phyloP scores from a whole-genome alignment of 169 alveolate genomes.

The Theileria parva region DNA sequence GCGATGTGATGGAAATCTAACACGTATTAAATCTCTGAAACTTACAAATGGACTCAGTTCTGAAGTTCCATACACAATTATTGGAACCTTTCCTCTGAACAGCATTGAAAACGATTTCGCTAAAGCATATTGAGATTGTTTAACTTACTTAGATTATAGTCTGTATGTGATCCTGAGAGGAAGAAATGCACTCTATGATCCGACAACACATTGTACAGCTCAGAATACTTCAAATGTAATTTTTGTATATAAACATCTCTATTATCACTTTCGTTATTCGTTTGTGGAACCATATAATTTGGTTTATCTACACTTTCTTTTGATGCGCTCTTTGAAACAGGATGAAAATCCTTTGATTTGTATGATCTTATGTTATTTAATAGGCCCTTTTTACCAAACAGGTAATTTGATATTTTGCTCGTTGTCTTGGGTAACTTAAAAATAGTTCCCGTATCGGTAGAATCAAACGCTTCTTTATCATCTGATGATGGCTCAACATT shows the following conservation, averaged over 20 bases:
- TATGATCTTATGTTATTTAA: conserved; percentile 12
- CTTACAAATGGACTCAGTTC: conserved; percentile 58
- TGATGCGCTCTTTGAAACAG: neutral
- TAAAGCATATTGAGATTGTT: neutral
- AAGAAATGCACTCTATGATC: conserved; percentile 53
- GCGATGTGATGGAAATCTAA: conserved; percentile 38
- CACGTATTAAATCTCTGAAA: neutral
- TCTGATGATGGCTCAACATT: neutral
- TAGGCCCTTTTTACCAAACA: conserved; percentile 16
- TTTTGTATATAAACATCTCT: conserved; percentile 45
- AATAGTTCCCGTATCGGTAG: neutral
- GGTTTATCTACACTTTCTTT: neutral
- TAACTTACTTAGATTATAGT: conserved; percentile 39
- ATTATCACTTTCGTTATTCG: neutral
- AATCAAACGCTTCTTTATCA: conserved; percentile 18
- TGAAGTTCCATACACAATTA: conserved; percentile 37
- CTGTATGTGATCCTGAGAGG: conserved; percentile 64
- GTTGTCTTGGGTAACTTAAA: neutral
- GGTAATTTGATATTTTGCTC: conserved; percentile 15
- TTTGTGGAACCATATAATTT: neutral
- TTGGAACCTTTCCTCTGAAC: conserved; percentile 58
- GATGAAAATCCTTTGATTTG: neutral
- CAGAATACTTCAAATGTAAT: conserved; percentile 60
- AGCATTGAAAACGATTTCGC: conserved; percentile 37
- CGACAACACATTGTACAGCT: conserved; percentile 53